Percentiles rank a stretch among this genome's conserved stretches.
Conservation (phyloP, 148 eudicot genomes). For the Chenopodium quinoa region DNA sequence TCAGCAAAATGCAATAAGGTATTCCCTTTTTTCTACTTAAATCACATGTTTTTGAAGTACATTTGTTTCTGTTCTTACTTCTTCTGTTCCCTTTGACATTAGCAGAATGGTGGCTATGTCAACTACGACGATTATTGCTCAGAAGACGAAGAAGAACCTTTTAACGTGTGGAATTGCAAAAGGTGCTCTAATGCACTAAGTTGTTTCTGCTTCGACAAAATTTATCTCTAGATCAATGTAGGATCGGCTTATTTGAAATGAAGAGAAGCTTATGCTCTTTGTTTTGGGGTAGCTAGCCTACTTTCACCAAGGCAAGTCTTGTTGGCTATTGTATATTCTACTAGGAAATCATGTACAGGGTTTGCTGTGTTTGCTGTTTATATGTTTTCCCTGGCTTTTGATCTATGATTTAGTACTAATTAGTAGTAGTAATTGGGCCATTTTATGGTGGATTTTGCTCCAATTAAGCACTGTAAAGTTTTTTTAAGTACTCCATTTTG, state of each 20-base stretch:
- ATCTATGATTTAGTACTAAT: constrained; percentile 12
- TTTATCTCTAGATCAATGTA: not conserved
- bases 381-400: not conserved
- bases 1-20: constrained; percentile 46
- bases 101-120: constrained; percentile 9
- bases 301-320: constrained; percentile 33
- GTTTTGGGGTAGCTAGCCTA: not conserved
- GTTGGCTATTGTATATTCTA: constrained; percentile 41
- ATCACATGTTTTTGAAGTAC: not conserved
- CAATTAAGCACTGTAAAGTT: constrained; percentile 14
- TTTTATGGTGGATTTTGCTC: constrained; percentile 18
- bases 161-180: not conserved
- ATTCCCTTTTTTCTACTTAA: not conserved
- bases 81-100: not conserved
- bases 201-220: not conserved
- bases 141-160: not conserved
- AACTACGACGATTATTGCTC: not conserved
- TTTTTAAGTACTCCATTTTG: constrained; percentile 11
- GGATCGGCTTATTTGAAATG: not conserved
- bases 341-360: constrained; percentile 20
- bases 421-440: not conserved
- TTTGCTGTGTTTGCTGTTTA: not conserved
- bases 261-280: constrained; percentile 4
- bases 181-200: not conserved
- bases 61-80: not conserved